Base-by-base conservation (phyloP, 73 alveolate species). In the Paramecium biaurelia region DNA sequence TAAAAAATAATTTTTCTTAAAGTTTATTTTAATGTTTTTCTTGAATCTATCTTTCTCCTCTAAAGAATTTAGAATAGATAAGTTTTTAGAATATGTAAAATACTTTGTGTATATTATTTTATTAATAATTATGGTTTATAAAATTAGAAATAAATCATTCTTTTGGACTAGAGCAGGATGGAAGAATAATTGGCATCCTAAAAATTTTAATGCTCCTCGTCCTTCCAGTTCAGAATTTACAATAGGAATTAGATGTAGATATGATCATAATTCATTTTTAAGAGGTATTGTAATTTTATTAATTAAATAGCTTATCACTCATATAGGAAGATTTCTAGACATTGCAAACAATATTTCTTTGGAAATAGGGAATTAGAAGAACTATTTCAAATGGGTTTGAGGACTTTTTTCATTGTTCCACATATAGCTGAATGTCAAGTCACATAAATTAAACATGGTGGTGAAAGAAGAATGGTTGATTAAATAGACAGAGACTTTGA, bases 81-180 rank as follows among this genome's bases (percentile, higher is more conserved):
- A 38, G 8, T 1, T 12, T 47, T 47, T 4, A 14, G 7, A 15
- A 47, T 14, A 12, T 14, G 24, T 47, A 47, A 3, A 15, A 14
- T 47, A 47, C 7, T 47, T 12, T 12, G 21, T 18, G 5, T 18
- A n/a, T n/a, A 53, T 53, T n/a, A 53, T 53, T 53, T 53, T 10
- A 53, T 53, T 53, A 53, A 53, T 53, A 53, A 53, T 26, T 63
- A 89, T 89, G 94, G 94, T 76, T 57, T 89, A 89, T 72, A 89
- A 89, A 70, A 89, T 89, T 21, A 89, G 94, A 89, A 89, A 89
- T 82, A 89, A 89, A 42, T 70, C 92, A 41, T 70, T 89, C 57
- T 89, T 89, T 72, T 89, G 94, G 94, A 89, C 94, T 43, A 89
- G 94, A 70, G 94, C 94, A 70, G 94, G 94, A 70, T 89, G 94